Percentiles rank a stretch among this genome's conserved stretches.
phyloP scores from a whole-genome alignment of 2,329 filamentous ascomycete genomes.

The Fusarium lateritium region DNA sequence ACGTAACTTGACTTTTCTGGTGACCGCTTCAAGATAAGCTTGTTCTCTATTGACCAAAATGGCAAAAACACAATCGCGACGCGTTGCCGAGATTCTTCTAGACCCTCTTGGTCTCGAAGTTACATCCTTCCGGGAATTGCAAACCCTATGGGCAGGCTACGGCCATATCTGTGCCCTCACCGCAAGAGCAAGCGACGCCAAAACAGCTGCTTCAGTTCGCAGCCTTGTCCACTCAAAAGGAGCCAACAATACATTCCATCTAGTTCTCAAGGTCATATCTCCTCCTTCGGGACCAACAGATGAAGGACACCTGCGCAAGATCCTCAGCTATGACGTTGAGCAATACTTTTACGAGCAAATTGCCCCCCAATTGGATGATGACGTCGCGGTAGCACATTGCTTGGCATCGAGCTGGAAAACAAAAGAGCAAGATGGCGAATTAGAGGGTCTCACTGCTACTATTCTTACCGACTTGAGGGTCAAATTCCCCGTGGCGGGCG shows the following conservation, averaged over 20 bases:
- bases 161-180: constrained; percentile 70
- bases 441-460: constrained; percentile 64
- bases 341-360: constrained; percentile 74
- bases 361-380: constrained; percentile 62
- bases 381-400: constrained; percentile 65
- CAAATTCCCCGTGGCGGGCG: constrained; percentile 69
- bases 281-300: constrained; percentile 59
- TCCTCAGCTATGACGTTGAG: constrained; percentile 77
- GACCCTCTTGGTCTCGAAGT: constrained; percentile 59
- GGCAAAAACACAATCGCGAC: constrained; percentile 26
- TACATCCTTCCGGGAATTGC: constrained; percentile 56
- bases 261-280: constrained; percentile 73
- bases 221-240: constrained; percentile 14
- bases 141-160: constrained; percentile 67
- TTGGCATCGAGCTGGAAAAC: constrained; percentile 59
- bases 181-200: constrained; percentile 55
- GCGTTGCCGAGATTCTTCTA: constrained; percentile 58
- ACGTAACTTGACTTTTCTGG: background rate
- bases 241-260: constrained; percentile 49
- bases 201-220: constrained; percentile 31
- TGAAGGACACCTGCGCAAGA: constrained; percentile 75
- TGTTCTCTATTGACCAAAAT: constrained; percentile 7
- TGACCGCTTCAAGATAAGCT: background rate
- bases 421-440: constrained; percentile 47
- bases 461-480: constrained; percentile 70